Evolutionary conservation across 2,329 filamentous ascomycete genomes (phyloP), one percentile per base, ranked within the genome.

Genomic region (Trichoderma oligosporum): DNA sequence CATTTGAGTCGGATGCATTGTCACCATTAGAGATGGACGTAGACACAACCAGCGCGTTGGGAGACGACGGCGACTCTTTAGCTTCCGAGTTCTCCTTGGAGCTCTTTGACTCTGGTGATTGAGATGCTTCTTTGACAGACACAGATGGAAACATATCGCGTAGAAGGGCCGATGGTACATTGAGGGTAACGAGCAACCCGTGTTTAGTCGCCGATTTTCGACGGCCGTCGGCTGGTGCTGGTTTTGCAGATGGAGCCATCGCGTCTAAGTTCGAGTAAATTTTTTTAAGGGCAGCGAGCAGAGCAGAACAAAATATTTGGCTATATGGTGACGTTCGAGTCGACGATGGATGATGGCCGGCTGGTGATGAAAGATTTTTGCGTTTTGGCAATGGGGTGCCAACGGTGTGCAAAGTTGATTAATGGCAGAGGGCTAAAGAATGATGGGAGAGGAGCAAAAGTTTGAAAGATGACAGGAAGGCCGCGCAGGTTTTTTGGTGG

Each of bases 1-100:
- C 78, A 62, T 78, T 82, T 22, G 84, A 85, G 64, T 84, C 81
- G 61, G 80, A 79, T 57, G 78, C 80, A 69, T 79, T 81, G 61
- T 85, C 83, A 56, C 75, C 77, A 64, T 77, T 80, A 27, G 78
- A 76, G 60, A 73, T 72, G 56, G 72, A 65, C 8, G 42, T 53
- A 9, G 58, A 41, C 56, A 71, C 68, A 49, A 73, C 68, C 42
- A 73, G 67, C 8, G 73, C 70, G 44, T 72, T 70, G 31, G 77
- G 74, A 47, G 73, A 67, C 20, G 74, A 74, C 2, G 79, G 76
- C 33, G 81, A 82, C 44, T 72, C 72, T 62, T 77, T 73, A 52
- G 63, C 64, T 29, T 75, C 71, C 60, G 73, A 70, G 36, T 65
- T 55, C 36, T 70, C 70, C 47, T 68, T 64, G 25, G 68, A 59